phyloP scores from a whole-genome alignment of 2,329 filamentous ascomycete genomes.

The Coniochaeta hoffmannii region DNA sequence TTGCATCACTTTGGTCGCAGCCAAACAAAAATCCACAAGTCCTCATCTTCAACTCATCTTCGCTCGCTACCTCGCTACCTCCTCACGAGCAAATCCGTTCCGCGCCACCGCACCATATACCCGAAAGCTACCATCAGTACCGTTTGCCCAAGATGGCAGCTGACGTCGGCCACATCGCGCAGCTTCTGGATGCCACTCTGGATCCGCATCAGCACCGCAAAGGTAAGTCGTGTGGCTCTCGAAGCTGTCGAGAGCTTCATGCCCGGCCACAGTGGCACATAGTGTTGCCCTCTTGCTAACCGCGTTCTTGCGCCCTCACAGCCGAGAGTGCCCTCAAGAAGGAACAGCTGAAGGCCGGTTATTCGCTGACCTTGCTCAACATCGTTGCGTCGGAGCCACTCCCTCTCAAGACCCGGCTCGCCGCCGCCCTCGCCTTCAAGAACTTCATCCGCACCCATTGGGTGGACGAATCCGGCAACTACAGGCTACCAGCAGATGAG shows the following conservation, averaged over 20 bases:
- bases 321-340: slow-evolving; percentile 74
- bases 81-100: neutral
- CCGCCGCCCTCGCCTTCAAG: slow-evolving; percentile 92
- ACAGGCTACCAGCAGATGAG: slow-evolving; percentile 78
- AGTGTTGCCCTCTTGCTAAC: too few species aligned
- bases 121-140: neutral
- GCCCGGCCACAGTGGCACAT: too few species aligned
- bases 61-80: too few species aligned
- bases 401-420: slow-evolving; percentile 72
- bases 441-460: slow-evolving; percentile 96
- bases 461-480: slow-evolving; percentile 89
- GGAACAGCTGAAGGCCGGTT: slow-evolving; percentile 77
- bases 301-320: slow-evolving; percentile 30
- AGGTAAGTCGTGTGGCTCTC: slow-evolving; percentile 46
- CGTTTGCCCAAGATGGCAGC: slow-evolving; percentile 39
- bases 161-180: slow-evolving; percentile 56
- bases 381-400: slow-evolving; percentile 74
- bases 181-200: slow-evolving; percentile 84
- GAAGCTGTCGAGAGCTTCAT: neutral
- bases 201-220: slow-evolving; percentile 83
- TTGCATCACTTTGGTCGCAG: neutral
- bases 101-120: neutral
- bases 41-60: neutral
- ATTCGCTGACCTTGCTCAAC: slow-evolving; percentile 80
- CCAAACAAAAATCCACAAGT: neutral